Base-by-base conservation (phyloP, 306 rosid genomes). In the Trifolium dubium region DNA sequence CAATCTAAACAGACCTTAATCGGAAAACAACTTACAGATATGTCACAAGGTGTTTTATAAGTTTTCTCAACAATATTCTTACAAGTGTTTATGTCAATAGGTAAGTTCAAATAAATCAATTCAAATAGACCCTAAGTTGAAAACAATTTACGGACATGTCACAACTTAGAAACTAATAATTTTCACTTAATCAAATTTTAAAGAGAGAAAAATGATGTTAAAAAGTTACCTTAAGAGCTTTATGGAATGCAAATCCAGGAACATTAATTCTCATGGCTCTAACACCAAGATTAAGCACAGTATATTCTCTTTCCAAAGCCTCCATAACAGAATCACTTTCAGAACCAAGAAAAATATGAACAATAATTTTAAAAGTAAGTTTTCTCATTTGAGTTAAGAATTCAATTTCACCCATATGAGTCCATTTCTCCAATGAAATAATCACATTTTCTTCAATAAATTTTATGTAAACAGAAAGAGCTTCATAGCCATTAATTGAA, bases 181-280 rank as follows among this genome's bases (percentile, higher is more conserved):
- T 50, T 50, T 50, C 23, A 4, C 6, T 5, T 23, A 23, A 23
- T 23, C 23, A 14, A 14, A 49, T 2, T 2, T 49, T 14, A 49
- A 55, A 34, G 12, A 32, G 67, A 61, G 67, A 14, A 32, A 60
- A 60, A 60, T 30, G 15, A 31, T 37, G 23, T 23, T 23, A 23
- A 32, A 39, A 12, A 35, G 18, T 37, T 46, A 87, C 97, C 89
- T 89, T 92, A 47, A 82, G 78, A 5, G 97, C 92, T 23, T 59
- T 83, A 58, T 88, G 81, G 67, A 85, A 92, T 4, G 96, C 96
- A 44, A 89, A 92, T 54, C 97, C 97, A 1, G 96, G 97, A 64
- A 92, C 1, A 64, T 92, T 85, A 60, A 92, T 85, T 4, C 84
- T 82, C 97, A 92, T 85, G 39, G 97, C 91, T 79, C 97, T 83